phyloP scores from a whole-genome alignment of 208 protist species.

The Crithidia fasciculata region DNA sequence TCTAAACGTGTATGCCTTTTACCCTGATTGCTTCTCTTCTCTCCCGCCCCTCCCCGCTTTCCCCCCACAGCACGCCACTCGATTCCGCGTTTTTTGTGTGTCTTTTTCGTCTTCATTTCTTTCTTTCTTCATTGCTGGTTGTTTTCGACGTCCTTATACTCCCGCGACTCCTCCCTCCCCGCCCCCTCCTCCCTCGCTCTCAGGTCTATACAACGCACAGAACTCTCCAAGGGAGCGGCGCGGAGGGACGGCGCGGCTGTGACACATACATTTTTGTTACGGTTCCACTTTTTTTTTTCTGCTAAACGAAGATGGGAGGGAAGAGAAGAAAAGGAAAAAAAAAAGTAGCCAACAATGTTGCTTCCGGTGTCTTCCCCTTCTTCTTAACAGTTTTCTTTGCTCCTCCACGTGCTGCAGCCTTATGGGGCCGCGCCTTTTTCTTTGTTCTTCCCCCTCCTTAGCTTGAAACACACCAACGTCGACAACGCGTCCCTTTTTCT shows the following conservation, averaged over 20 bases:
- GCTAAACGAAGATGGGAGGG: neutral
- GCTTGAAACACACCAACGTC: constrained; percentile 9
- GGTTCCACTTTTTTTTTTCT: constrained; percentile 19
- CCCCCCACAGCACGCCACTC: neutral
- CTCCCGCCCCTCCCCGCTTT: too few relatives aligned
- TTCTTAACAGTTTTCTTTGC: constrained; percentile 4
- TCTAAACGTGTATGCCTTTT: too few relatives aligned
- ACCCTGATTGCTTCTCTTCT: too few relatives aligned
- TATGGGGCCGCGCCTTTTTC: neutral
- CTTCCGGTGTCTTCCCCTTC: neutral
- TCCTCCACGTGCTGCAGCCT: neutral
- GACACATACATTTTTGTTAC: neutral
- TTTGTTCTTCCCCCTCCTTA: constrained; percentile 18
- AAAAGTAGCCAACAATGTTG: too few relatives aligned
- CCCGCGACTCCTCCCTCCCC: neutral
- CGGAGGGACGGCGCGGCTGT: neutral
- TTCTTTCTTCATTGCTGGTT: constrained; percentile 2
- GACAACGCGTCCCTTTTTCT: neutral
- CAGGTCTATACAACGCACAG: neutral
- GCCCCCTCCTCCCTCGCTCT: too few relatives aligned
- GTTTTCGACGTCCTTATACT: constrained; percentile 8
- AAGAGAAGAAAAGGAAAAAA: too few relatives aligned
- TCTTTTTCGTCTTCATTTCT: constrained; percentile 13
- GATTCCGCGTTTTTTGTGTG: neutral
- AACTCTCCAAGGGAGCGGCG: too few relatives aligned